These are phyloP conservation scores for Vanilla planifolia DNA, from an alignment of 106 monocot species.

Conservation along the genomic window DNA sequence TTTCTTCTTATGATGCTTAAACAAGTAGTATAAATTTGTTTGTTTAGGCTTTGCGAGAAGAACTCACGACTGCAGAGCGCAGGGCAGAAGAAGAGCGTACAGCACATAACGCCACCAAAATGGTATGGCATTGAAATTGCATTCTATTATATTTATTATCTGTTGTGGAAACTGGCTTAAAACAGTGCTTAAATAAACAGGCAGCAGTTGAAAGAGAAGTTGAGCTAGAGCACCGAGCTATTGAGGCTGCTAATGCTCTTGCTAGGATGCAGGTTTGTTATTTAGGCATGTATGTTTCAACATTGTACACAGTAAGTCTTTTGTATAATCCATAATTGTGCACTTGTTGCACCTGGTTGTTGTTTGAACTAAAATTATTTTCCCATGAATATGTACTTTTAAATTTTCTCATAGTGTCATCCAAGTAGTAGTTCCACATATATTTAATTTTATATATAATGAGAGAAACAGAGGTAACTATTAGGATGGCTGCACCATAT, in stretches of 20 bases:
- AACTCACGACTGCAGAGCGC: conserved; percentile 73
- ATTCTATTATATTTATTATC: background rate
- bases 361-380: too few species aligned
- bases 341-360: background rate
- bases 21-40: background rate
- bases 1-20: background rate
- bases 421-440: too few species aligned
- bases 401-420: too few species aligned
- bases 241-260: conserved; percentile 98
- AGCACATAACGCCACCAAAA: conserved; percentile 96
- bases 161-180: conserved; percentile 9
- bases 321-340: background rate
- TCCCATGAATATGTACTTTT: too few species aligned
- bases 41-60: conserved; percentile 79
- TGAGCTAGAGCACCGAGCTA: conserved; percentile 91
- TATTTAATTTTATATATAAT: background rate
- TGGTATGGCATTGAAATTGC: conserved; percentile 41
- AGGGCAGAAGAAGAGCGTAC: conserved; percentile 90
- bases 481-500: too few species aligned
- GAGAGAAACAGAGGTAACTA: too few species aligned
- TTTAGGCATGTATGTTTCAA: background rate
- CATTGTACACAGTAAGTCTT: background rate
- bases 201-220: conserved; percentile 97
- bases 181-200: conserved; percentile 26
- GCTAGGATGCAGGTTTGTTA: conserved; percentile 86